Conservation (phyloP, 192 early-diverging fungal genomes). For the Rhizophagus clarus region DNA sequence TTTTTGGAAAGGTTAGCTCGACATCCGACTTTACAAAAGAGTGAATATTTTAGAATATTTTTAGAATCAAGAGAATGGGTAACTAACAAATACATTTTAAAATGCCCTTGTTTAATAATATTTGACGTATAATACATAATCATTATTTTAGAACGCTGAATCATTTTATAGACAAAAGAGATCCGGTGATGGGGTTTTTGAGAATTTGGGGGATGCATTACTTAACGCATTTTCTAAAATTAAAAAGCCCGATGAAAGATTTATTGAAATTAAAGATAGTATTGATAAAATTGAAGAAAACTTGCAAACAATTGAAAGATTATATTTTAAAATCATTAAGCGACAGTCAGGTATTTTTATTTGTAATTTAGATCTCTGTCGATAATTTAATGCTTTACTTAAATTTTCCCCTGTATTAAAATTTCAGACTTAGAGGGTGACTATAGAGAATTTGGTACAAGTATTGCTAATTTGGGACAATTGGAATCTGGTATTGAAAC, state of each 20-base stretch:
- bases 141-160: slow-evolving; percentile 35
- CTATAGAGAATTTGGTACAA: slow-evolving; percentile 77
- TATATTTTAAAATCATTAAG: slow-evolving; percentile 75
- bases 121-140: slow-evolving; percentile 1
- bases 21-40: slow-evolving; percentile 79
- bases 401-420: background rate
- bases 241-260: slow-evolving; percentile 84
- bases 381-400: background rate
- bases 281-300: slow-evolving; percentile 88
- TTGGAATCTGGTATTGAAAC: slow-evolving; percentile 87
- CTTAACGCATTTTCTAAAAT: slow-evolving; percentile 91
- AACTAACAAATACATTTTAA: background rate
- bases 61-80: slow-evolving; percentile 83
- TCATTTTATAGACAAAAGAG: slow-evolving; percentile 47
- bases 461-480: slow-evolving; percentile 71
- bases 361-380: background rate
- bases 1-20: slow-evolving; percentile 80
- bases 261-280: slow-evolving; percentile 79
- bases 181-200: slow-evolving; percentile 65
- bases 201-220: slow-evolving; percentile 81
- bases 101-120: background rate
- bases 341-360: slow-evolving; percentile 60
- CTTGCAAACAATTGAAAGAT: slow-evolving; percentile 80
- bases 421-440: slow-evolving; percentile 73
- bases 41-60: slow-evolving; percentile 74